Conservation (phyloP, 352 stramenopile species). For the Thalassiosira sp. region DNA sequence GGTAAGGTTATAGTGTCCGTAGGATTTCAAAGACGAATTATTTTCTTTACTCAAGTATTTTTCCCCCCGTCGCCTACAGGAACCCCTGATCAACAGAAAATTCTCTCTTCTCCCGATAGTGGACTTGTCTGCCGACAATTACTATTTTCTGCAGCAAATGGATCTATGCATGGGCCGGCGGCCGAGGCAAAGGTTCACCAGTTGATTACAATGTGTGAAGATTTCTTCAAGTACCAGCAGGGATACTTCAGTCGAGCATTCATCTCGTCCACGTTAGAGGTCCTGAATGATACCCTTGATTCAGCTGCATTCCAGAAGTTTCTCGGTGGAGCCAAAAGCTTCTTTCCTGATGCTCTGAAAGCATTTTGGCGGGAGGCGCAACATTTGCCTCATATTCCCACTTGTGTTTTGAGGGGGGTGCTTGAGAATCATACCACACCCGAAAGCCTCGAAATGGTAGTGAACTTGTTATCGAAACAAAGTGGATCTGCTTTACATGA, state of each 20-base stretch:
- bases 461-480: constrained; percentile 79
- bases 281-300: constrained; percentile 70
- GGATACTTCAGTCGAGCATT: constrained; percentile 81
- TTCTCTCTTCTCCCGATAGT: constrained; percentile 47
- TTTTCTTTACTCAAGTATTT: too few relatives aligned
- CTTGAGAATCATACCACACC: constrained; percentile 80
- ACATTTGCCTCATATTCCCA: constrained; percentile 78
- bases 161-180: constrained; percentile 75
- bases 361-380: constrained; percentile 82
- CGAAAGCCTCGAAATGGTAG: constrained; percentile 81
- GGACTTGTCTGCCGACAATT: constrained; percentile 79
- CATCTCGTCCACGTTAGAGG: constrained; percentile 70
- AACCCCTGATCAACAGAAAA: constrained; percentile 73
- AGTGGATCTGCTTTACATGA: constrained; percentile 80
- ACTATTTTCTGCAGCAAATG: constrained; percentile 83
- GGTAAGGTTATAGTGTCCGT: constrained; percentile 21
- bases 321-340: constrained; percentile 70
- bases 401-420: constrained; percentile 74
- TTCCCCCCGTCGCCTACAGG: too few relatives aligned
- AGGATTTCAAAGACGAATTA: neutral
- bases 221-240: constrained; percentile 85
- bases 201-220: constrained; percentile 81
- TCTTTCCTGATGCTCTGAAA: constrained; percentile 72
- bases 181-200: constrained; percentile 78
- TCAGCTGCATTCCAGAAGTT: constrained; percentile 82